phyloP scores from a whole-genome alignment of 2,329 filamentous ascomycete species.

The Thermoascus crustaceus region DNA sequence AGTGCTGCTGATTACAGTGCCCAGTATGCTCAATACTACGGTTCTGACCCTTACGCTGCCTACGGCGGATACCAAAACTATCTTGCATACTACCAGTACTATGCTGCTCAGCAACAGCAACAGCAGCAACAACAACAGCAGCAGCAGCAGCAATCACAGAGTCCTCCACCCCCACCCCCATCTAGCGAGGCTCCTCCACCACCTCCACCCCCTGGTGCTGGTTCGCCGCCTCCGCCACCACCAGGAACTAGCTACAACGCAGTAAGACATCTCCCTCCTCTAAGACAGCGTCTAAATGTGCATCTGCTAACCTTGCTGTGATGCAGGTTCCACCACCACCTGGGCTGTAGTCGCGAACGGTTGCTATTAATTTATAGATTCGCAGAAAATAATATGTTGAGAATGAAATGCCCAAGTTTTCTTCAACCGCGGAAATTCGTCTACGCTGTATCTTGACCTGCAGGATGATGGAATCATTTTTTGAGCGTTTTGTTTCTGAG shows the following conservation, averaged over 20 bases:
- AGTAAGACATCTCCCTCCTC: slow-evolving; percentile 41
- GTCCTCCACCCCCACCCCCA: slow-evolving; percentile 51
- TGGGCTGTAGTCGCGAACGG: slow-evolving; percentile 33
- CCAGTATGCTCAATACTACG: slow-evolving; percentile 78
- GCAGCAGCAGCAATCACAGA: slow-evolving; percentile 30
- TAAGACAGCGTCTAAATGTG: background rate
- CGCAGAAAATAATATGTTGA: too few species aligned
- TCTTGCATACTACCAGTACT: slow-evolving; percentile 56
- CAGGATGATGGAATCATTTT: too few species aligned
- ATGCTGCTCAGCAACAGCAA: slow-evolving; percentile 47
- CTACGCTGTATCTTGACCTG: too few species aligned
- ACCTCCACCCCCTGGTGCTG: slow-evolving; percentile 55
- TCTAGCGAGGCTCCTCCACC: slow-evolving; percentile 47
- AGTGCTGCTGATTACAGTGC: slow-evolving; percentile 60
- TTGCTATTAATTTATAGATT: slow-evolving; percentile 4
- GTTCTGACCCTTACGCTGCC: slow-evolving; percentile 73
- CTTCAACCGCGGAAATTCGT: too few species aligned
- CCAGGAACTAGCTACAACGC: slow-evolving; percentile 51
- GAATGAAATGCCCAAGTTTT: too few species aligned
- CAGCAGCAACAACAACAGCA: slow-evolving; percentile 37
- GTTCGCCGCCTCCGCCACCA: slow-evolving; percentile 52
- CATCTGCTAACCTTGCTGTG: slow-evolving; percentile 6
- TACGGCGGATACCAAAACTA: slow-evolving; percentile 83
- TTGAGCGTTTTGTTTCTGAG: too few species aligned
- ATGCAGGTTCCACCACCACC: slow-evolving; percentile 44